phyloP scores from a whole-genome alignment of 83 land plant species.

The Larix sibirica region DNA sequence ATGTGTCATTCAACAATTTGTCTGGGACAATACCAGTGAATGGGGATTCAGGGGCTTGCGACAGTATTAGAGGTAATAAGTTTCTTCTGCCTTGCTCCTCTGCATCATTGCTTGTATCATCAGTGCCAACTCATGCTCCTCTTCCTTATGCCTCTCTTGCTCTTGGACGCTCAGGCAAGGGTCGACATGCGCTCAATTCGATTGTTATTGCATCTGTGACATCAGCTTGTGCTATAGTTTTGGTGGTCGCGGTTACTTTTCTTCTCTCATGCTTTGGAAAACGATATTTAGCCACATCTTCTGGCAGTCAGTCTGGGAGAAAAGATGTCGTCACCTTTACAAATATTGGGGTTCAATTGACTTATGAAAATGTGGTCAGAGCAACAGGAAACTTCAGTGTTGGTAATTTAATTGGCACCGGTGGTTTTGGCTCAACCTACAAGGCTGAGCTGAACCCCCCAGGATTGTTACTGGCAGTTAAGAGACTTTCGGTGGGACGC shows the following conservation, averaged over 20 bases:
- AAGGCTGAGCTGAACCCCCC: conserved; percentile 66
- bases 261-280: conserved; percentile 44
- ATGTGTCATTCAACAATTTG: conserved; percentile 25
- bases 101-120: neutral
- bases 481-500: conserved; percentile 60
- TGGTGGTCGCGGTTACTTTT: conserved; percentile 47
- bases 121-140: neutral
- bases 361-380: conserved; percentile 55
- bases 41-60: conserved; percentile 3
- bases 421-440: conserved; percentile 79
- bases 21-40: conserved; percentile 8
- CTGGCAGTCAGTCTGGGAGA: conserved; percentile 19
- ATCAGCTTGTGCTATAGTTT: conserved; percentile 62
- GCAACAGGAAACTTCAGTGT: conserved; percentile 67
- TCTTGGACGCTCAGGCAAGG: neutral
- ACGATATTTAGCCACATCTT: conserved; percentile 35
- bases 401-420: conserved; percentile 67
- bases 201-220: conserved; percentile 72
- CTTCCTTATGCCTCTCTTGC: neutral
- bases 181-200: conserved; percentile 28
- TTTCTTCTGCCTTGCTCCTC: conserved; percentile 7
- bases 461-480: conserved; percentile 56
- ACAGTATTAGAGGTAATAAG: conserved; percentile 10
- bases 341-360: conserved; percentile 50
- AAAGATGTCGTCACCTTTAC: conserved; percentile 55